A percentile compares a stretch with the other conserved stretches of the same genome.
These are phyloP conservation scores for Plasmodium billcollinsi DNA, from an alignment of 169 alveolate genomes.

Conservation along the genomic window DNA sequence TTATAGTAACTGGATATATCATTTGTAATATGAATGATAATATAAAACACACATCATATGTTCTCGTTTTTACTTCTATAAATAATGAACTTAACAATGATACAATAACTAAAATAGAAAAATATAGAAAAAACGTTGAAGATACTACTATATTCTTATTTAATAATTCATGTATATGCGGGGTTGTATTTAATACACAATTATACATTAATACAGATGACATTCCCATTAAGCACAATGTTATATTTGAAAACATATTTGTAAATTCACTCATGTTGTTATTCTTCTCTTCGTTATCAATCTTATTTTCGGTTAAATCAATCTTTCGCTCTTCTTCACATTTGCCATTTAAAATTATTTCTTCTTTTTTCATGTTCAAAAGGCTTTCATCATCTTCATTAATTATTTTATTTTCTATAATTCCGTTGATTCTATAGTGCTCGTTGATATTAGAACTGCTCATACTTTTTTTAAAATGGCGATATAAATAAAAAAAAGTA, in stretches of 20 bases:
- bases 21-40: slow-evolving; percentile 41
- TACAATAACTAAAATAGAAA: slow-evolving; percentile 31
- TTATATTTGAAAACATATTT: slow-evolving; percentile 42
- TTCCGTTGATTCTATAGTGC: not conserved
- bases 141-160: slow-evolving; percentile 53
- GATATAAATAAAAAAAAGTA: no score
- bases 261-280: not conserved
- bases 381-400: not conserved
- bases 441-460: not conserved
- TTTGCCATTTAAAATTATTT: not conserved
- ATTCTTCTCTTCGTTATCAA: not conserved
- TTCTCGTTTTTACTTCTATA: slow-evolving; percentile 43
- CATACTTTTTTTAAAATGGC: not conserved
- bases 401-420: not conserved
- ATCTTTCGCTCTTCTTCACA: not conserved
- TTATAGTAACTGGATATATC: slow-evolving; percentile 29
- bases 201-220: slow-evolving; percentile 58
- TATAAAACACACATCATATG: slow-evolving; percentile 53
- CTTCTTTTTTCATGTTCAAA: not conserved
- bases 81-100: slow-evolving; percentile 61
- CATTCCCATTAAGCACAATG: slow-evolving; percentile 70
- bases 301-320: not conserved
- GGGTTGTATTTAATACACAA: slow-evolving; percentile 69
- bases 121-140: slow-evolving; percentile 58
- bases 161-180: slow-evolving; percentile 62